Percentiles rank a stretch among this genome's conserved stretches.
Conservation (phyloP, 208 protist species). For the Acanthamoeba castellanii region DNA sequence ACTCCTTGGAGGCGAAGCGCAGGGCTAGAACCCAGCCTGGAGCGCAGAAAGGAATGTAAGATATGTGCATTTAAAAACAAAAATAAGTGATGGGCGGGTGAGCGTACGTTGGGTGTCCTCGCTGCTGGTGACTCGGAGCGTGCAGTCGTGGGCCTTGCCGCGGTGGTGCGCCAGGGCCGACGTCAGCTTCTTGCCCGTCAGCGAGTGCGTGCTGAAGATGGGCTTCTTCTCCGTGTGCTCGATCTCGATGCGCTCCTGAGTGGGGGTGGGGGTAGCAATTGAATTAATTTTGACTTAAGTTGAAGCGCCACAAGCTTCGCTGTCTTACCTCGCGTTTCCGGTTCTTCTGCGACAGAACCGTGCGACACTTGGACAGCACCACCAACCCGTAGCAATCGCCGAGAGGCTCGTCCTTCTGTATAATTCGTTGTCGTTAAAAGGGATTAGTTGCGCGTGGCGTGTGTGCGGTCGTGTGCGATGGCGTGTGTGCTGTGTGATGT, state of each 20-base stretch:
- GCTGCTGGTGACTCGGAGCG: background rate
- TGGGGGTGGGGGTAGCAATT: background rate
- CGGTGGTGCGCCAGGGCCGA: constrained; percentile 43
- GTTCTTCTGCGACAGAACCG: background rate
- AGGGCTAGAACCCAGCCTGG: background rate
- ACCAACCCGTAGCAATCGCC: constrained; percentile 28
- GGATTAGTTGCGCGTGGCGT: background rate
- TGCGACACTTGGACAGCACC: background rate
- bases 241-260: constrained; percentile 15
- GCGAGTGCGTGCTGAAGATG: constrained; percentile 33
- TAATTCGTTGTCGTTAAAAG: too few relatives aligned
- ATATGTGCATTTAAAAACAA: too few relatives aligned
- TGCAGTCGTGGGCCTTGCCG: constrained; percentile 4
- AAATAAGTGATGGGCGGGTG: background rate
- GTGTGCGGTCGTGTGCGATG: background rate
- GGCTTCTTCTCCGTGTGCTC: constrained; percentile 36
- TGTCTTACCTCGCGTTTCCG: background rate
- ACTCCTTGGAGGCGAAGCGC: constrained; percentile 1
- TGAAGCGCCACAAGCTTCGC: background rate
- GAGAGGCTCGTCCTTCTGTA: background rate
- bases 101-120: constrained; percentile 13
- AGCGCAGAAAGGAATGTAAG: background rate
- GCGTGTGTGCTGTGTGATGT: background rate
- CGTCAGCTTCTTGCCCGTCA: constrained; percentile 37
- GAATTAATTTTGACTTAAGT: background rate